A percentile compares a stretch with the other conserved stretches of the same genome.
These are phyloP conservation scores for Mallotus japonicus DNA, from an alignment of 441 rosid genomes.

Conservation along the genomic window DNA sequence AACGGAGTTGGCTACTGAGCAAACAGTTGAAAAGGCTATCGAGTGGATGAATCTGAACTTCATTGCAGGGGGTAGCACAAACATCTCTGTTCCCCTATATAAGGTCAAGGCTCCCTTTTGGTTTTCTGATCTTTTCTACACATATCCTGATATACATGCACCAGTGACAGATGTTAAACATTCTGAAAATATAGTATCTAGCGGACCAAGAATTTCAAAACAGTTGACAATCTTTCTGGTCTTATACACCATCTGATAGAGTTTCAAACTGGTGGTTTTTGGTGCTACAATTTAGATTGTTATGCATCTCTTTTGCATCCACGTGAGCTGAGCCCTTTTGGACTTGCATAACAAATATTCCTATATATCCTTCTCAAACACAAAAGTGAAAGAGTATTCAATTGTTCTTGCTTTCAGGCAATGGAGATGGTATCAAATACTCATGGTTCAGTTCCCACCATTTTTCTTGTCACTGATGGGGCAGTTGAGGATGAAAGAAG, in stretches of 20 bases:
- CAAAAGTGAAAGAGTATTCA: not conserved
- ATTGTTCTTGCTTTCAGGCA: conserved; percentile 53
- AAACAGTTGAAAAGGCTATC: conserved; percentile 58
- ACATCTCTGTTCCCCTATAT: conserved; percentile 68
- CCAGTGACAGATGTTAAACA: not conserved
- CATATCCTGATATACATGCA: not conserved
- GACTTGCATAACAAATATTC: not conserved
- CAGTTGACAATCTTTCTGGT: not conserved
- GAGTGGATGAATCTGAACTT: conserved; percentile 73
- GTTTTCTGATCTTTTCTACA: conserved; percentile 13
- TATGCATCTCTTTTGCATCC: not conserved
- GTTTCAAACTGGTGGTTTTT: not conserved
- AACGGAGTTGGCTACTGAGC: conserved; percentile 66
- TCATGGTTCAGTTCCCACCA: conserved; percentile 56
- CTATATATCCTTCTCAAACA: not conserved
- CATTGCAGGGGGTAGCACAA: conserved; percentile 72
- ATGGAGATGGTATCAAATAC: conserved; percentile 65
- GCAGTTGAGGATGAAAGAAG: conserved; percentile 77
- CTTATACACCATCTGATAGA: not conserved
- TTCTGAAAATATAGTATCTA: not conserved
- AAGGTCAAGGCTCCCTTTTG: conserved; percentile 47
- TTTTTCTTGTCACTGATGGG: conserved; percentile 77
- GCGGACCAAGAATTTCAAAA: conserved; percentile 5
- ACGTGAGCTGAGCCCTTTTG: not conserved
- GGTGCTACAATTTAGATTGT: not conserved